Evolutionary conservation across 129 eudicot species (phyloP), one percentile per base, ranked within the genome.

Genomic region (Escallonia rubra): DNA sequence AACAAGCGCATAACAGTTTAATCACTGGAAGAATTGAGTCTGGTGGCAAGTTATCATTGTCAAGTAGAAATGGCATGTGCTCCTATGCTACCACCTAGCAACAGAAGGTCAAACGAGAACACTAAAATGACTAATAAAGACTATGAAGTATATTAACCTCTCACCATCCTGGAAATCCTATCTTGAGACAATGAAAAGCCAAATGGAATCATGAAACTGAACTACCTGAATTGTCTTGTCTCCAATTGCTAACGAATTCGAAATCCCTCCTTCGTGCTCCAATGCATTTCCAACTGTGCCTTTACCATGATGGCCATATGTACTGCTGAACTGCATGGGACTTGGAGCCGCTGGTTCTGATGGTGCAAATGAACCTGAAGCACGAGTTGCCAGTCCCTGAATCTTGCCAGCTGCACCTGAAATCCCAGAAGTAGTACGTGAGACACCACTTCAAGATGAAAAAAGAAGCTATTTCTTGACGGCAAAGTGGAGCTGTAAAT

Each of bases 191-290:
- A 42, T 13, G 41, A 54, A 45, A 15, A 41, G 55, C 55, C 46
- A 51, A n/a, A 43, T 9, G 49, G 34, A 16, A 43, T 13, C 38
- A 52, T 16, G 43, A 15, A 44, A 67, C 13, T 46, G 71, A 51
- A 73, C 64, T 83, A 89, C 98, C 95, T 82, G 91, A 65, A 64
- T 65, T 49, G 78, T n/a, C 59, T 81, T 83, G 65, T 72, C 87
- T 65, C 82, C 84, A 79, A 68, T 69, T 13, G 74, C 48, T 51
- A 71, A 69, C 54, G 68, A 46, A 82, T 81, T 78, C 63, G 74
- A 57, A 69, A 61, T 72, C 57, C 82, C 90, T 52, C 82, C 87
- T 64, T 83, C 91, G 50, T 75, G 80, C 68, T 83, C 90, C 72
- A 77, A 46, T 54, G 85, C 70, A 63, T 83, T 89, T 69, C 85